These are phyloP conservation scores for Solanum hybrid DNA, from an alignment of 305 asterid genomes.

Conservation along the genomic window DNA sequence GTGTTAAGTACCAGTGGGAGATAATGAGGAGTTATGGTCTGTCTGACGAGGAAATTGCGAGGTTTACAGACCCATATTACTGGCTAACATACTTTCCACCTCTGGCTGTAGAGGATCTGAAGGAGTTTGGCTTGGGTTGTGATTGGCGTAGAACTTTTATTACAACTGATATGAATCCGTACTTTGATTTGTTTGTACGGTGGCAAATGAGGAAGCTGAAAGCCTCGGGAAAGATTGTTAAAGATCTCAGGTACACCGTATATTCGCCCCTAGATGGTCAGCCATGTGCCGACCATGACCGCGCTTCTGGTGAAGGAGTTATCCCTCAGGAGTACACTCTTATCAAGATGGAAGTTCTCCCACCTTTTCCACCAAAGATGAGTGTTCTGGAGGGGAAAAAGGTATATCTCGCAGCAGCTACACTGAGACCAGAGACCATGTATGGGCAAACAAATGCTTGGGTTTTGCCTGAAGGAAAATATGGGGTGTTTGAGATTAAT, in stretches of 20 bases:
- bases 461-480: constrained; percentile 88
- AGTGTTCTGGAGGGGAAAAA: constrained; percentile 66
- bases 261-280: constrained; percentile 89
- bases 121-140: constrained; percentile 92
- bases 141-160: constrained; percentile 90
- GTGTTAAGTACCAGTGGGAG: constrained; percentile 75
- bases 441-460: constrained; percentile 93
- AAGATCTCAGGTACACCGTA: constrained; percentile 64
- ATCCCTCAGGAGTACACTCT: constrained; percentile 87
- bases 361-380: constrained; percentile 73
- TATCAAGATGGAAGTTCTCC: constrained; percentile 70
- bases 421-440: constrained; percentile 94
- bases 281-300: constrained; percentile 96
- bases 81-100: constrained; percentile 88
- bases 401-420: constrained; percentile 86
- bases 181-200: constrained; percentile 73
- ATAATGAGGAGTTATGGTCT: constrained; percentile 81
- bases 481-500: constrained; percentile 86
- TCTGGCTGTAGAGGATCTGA: constrained; percentile 79
- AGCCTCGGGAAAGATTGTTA: constrained; percentile 61
- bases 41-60: constrained; percentile 69
- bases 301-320: constrained; percentile 98
- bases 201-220: constrained; percentile 83
- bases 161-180: constrained; percentile 74
- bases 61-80: constrained; percentile 55